phyloP scores from a whole-genome alignment of 2,329 filamentous ascomycete species.

The Colletotrichum karsti region DNA sequence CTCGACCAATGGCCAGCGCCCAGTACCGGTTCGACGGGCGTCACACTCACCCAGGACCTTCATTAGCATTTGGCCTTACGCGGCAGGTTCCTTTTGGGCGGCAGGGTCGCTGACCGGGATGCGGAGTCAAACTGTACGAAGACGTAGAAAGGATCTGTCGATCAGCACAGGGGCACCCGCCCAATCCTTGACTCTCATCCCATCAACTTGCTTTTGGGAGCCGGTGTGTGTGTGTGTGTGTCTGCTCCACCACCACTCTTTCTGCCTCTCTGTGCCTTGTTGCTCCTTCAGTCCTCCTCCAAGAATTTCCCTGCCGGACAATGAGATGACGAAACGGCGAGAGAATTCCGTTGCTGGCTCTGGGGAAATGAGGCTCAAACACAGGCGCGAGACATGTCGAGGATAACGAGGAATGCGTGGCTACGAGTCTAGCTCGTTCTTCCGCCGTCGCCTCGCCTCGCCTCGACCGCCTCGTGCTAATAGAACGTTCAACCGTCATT shows the following conservation, averaged over 20 bases:
- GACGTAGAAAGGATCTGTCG: slow-evolving; percentile 29
- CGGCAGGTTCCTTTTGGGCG: too few species aligned
- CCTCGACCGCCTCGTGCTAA: too few species aligned
- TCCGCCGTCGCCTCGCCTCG: not conserved
- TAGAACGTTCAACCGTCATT: not conserved
- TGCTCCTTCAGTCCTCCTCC: not conserved
- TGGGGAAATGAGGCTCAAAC: slow-evolving; percentile 26
- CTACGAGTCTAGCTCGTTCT: not conserved
- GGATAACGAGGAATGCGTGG: not conserved
- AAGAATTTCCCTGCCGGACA: not conserved
- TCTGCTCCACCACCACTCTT: not conserved
- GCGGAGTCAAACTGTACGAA: not conserved
- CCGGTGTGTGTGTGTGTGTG: not conserved
- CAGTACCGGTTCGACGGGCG: slow-evolving; percentile 22
- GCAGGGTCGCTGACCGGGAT: slow-evolving; percentile 15
- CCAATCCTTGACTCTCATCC: slow-evolving; percentile 21
- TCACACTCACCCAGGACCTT: slow-evolving; percentile 9
- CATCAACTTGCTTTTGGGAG: slow-evolving; percentile 23
- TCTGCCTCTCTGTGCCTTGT: not conserved
- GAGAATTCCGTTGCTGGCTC: not conserved
- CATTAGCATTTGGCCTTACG: not conserved
- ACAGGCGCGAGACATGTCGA: not conserved
- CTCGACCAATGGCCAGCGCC: slow-evolving; percentile 3
- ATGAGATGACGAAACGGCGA: slow-evolving; percentile 1
- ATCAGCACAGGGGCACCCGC: slow-evolving; percentile 27